Percentiles rank a stretch among this genome's conserved stretches.
These are phyloP conservation scores for Jasminum sambac DNA, from an alignment of 257 asterid species.

Conservation along the genomic window DNA sequence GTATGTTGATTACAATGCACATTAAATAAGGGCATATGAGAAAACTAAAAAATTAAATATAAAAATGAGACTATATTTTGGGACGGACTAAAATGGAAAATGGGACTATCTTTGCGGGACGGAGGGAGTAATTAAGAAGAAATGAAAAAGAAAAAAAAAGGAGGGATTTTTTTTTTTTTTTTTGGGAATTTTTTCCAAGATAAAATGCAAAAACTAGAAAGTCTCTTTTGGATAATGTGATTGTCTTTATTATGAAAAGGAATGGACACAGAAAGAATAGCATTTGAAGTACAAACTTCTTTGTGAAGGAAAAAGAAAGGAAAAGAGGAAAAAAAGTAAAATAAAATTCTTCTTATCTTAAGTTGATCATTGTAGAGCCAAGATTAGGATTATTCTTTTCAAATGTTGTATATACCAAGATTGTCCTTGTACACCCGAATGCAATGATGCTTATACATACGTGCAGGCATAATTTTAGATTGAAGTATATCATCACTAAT, in stretches of 20 bases:
- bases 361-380: neutral
- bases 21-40: too few species aligned
- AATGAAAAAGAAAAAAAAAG: too few species aligned
- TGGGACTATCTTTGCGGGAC: too few species aligned
- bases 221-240: neutral
- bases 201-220: neutral
- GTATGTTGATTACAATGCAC: too few species aligned
- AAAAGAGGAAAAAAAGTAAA: neutral
- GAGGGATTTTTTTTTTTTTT: too few species aligned
- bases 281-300: neutral
- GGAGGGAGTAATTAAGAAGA: too few species aligned
- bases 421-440: too few species aligned
- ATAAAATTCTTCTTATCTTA: neutral
- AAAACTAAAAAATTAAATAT: too few species aligned
- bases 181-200: too few species aligned
- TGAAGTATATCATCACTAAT: neutral
- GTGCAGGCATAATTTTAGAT: neutral
- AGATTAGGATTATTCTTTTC: neutral
- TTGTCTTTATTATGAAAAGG: slow-evolving; percentile 1
- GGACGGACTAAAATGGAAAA: too few species aligned
- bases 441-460: neutral
- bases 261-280: neutral
- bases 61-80: too few species aligned
- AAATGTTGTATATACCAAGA: neutral
- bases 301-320: neutral